A percentile compares a stretch with the other conserved stretches of the same genome.
These are phyloP conservation scores for Eucalyptus melliodora DNA, from an alignment of 345 rosid genomes.

Conservation along the genomic window DNA sequence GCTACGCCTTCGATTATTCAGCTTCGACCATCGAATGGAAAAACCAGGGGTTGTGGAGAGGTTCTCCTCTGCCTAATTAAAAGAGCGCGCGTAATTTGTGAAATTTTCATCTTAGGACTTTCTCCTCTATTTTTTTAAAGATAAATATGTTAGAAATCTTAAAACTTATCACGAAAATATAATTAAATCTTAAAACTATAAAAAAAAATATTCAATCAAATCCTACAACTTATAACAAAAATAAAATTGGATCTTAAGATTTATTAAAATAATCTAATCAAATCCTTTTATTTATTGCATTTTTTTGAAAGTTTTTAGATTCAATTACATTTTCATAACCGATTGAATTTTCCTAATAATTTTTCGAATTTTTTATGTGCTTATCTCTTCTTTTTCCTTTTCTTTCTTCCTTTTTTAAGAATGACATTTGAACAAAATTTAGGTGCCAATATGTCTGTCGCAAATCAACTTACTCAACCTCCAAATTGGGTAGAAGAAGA, in stretches of 20 bases:
- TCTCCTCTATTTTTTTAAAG: too few species aligned
- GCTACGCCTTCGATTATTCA: not conserved
- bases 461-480: too few species aligned
- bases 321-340: accelerated
- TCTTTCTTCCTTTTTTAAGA: accelerated
- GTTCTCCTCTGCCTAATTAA: too few species aligned
- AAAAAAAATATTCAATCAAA: too few species aligned
- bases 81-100: not conserved
- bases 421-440: not conserved
- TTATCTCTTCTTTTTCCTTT: not conserved
- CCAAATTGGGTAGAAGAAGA: too few species aligned
- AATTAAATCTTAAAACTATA: too few species aligned
- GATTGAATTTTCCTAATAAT: too few species aligned
- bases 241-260: accelerated
- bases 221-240: accelerated
- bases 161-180: too few species aligned
- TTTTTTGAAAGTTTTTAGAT: too few species aligned
- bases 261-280: too few species aligned
- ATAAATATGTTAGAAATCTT: accelerated
- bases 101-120: not conserved
- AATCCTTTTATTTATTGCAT: accelerated
- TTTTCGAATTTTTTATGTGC: accelerated
- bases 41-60: not conserved
- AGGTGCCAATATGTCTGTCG: too few species aligned
- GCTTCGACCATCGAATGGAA: not conserved